These are phyloP conservation scores for Cordyceps fumosorosea DNA, from an alignment of 2,329 filamentous ascomycete species.

Conservation along the genomic window DNA sequence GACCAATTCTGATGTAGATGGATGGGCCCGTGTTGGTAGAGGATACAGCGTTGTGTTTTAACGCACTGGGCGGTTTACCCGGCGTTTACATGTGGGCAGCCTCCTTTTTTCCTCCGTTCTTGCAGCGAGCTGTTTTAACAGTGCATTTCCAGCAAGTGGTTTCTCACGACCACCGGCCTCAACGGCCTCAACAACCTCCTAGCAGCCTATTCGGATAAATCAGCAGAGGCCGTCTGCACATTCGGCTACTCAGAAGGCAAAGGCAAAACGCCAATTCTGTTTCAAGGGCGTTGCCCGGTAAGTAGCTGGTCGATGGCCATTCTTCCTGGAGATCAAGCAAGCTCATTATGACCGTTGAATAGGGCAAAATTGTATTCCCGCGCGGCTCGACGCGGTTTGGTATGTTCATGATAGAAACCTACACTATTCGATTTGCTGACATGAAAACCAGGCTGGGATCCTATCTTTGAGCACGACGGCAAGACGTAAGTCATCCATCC, in stretches of 20 bases:
- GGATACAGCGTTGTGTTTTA: constrained; percentile 91
- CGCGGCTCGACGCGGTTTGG: constrained; percentile 78
- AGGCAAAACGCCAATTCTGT: constrained; percentile 74
- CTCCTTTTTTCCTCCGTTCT: background rate
- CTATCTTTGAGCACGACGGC: constrained; percentile 89
- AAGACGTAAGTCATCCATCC: constrained; percentile 53
- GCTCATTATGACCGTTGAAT: background rate
- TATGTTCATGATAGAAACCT: constrained; percentile 36
- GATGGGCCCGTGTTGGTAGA: constrained; percentile 88
- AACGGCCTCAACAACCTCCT: constrained; percentile 85
- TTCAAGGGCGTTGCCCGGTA: constrained; percentile 83
- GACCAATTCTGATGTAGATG: constrained; percentile 43
- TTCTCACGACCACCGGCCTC: constrained; percentile 76
- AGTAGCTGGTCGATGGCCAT: constrained; percentile 20
- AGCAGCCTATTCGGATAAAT: constrained; percentile 82
- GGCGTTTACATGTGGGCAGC: constrained; percentile 83
- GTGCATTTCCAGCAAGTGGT: constrained; percentile 72
- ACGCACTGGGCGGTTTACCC: constrained; percentile 81
- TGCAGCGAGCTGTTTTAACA: background rate
- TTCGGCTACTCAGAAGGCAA: constrained; percentile 89
- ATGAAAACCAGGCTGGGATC: constrained; percentile 71
- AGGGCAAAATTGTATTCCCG: constrained; percentile 75
- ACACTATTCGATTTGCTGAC: constrained; percentile 4
- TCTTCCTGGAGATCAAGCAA: background rate
- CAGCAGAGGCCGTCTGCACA: constrained; percentile 87